Evolutionary conservation across 1,139 yeast species (phyloP).

Genomic region (Saccharomyces hybrid): DNA sequence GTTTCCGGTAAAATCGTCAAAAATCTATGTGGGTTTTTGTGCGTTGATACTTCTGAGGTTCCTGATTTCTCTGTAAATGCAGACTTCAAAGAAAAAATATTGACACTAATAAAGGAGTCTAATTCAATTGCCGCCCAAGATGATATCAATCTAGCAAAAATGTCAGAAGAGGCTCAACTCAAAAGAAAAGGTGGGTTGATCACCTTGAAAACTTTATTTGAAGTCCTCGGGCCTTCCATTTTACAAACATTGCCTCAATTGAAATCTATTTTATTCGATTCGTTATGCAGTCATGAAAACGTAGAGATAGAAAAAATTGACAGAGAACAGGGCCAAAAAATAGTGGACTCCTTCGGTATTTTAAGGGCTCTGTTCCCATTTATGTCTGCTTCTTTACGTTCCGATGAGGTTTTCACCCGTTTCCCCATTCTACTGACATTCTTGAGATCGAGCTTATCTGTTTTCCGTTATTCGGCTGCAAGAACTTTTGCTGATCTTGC

Average conservation of each 20-base stretch:
- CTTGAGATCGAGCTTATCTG: conserved; percentile 62
- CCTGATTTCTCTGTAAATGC: conserved; percentile 81
- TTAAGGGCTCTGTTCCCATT: conserved; percentile 66
- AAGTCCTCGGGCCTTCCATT: conserved; percentile 45
- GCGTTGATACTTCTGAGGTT: conserved; percentile 93
- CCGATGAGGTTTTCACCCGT: conserved; percentile 39
- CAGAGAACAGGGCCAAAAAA: conserved; percentile 59
- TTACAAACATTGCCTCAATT: conserved; percentile 64
- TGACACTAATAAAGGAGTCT: conserved; percentile 78
- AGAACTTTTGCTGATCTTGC: conserved; percentile 82
- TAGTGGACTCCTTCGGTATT: conserved; percentile 82
- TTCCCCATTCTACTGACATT: conserved; percentile 52
- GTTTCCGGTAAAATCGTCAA: conserved; percentile 85
- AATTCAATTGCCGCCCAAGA: conserved; percentile 62
- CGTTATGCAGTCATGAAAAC: conserved; percentile 37
- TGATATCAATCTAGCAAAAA: conserved; percentile 53
- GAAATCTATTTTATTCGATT: conserved; percentile 57
- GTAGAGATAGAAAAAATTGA: conserved; percentile 37
- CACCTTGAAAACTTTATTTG: conserved; percentile 53
- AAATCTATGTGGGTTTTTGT: conserved; percentile 83
- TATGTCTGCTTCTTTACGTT: conserved; percentile 44
- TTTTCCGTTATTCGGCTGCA: conserved; percentile 83
- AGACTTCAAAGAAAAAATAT: conserved; percentile 46
- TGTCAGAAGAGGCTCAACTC: conserved; percentile 64
- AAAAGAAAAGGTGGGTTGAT: conserved; percentile 78